These are phyloP conservation scores for Rauvolfia tetraphylla DNA, from an alignment of 257 asterid genomes.

Conservation along the genomic window DNA sequence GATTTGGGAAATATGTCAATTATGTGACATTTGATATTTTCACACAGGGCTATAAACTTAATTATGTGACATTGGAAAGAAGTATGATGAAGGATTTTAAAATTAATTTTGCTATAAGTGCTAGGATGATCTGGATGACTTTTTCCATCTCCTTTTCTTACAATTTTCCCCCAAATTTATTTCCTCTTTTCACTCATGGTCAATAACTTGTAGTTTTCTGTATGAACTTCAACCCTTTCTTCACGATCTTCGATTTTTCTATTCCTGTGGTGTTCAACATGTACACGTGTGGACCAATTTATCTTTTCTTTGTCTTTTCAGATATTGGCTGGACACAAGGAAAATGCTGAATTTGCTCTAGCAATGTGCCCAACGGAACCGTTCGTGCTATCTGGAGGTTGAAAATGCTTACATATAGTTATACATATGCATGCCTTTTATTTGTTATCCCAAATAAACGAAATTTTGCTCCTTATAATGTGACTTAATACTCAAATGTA, in stretches of 20 bases:
- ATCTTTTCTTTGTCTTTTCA: constrained; percentile 23
- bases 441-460: not conserved
- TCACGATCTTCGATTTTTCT: not conserved
- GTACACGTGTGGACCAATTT: not conserved
- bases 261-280: not conserved
- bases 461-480: not conserved
- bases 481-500: not conserved
- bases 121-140: not conserved
- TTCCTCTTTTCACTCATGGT: not conserved
- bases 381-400: constrained; percentile 98
- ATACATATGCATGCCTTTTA: not conserved
- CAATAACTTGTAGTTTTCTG: not conserved
- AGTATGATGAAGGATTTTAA: not conserved
- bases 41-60: no score
- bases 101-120: not conserved
- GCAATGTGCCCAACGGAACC: constrained; percentile 97
- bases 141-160: not conserved
- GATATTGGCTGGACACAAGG: constrained; percentile 92
- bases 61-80: not conserved
- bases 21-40: not conserved
- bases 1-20: not conserved
- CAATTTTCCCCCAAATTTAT: not conserved
- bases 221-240: not conserved
- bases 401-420: constrained; percentile 1
- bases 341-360: constrained; percentile 97